Conservation (phyloP, 345 rosid genomes). For the Populus deltoides region DNA sequence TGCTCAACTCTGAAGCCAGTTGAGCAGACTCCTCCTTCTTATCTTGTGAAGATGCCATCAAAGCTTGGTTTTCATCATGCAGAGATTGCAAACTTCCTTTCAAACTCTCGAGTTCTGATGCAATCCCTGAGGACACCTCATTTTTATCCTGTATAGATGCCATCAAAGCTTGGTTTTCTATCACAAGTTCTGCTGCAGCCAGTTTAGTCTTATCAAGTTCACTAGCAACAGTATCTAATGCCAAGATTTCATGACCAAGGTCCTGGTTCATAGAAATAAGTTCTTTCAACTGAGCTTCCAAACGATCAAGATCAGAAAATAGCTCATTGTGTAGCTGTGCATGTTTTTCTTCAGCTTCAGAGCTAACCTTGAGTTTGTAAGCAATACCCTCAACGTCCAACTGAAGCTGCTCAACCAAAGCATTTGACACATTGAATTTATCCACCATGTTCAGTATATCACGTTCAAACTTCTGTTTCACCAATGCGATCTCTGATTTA, state of each 20-base stretch:
- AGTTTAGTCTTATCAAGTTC: slow-evolving; percentile 59
- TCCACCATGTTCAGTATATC: slow-evolving; percentile 40
- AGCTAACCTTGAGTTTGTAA: slow-evolving; percentile 44
- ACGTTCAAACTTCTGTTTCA: slow-evolving; percentile 56
- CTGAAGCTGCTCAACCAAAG: slow-evolving; percentile 58
- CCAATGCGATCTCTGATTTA: slow-evolving; percentile 45
- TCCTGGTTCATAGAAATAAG: slow-evolving; percentile 52
- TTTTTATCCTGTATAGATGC: slow-evolving; percentile 50
- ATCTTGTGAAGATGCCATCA: slow-evolving; percentile 6
- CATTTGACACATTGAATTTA: slow-evolving; percentile 49
- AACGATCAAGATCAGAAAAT: slow-evolving; percentile 50
- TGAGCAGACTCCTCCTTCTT: slow-evolving; percentile 13
- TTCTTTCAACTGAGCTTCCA: slow-evolving; percentile 55
- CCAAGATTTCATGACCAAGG: slow-evolving; percentile 51
- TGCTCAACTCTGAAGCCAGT: slow-evolving; percentile 19
- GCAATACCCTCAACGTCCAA: slow-evolving; percentile 52
- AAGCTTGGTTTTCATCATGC: slow-evolving; percentile 21
- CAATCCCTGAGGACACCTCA: slow-evolving; percentile 48
- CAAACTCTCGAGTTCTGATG: slow-evolving; percentile 39
- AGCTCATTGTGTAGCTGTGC: slow-evolving; percentile 43
- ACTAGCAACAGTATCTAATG: slow-evolving; percentile 42
- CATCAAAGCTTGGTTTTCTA: slow-evolving; percentile 53
- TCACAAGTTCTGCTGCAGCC: slow-evolving; percentile 49
- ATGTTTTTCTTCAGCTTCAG: slow-evolving; percentile 54
- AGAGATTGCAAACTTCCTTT: slow-evolving; percentile 39